phyloP scores from a whole-genome alignment of 2,329 filamentous ascomycete genomes.

The Lanzia echinophila region DNA sequence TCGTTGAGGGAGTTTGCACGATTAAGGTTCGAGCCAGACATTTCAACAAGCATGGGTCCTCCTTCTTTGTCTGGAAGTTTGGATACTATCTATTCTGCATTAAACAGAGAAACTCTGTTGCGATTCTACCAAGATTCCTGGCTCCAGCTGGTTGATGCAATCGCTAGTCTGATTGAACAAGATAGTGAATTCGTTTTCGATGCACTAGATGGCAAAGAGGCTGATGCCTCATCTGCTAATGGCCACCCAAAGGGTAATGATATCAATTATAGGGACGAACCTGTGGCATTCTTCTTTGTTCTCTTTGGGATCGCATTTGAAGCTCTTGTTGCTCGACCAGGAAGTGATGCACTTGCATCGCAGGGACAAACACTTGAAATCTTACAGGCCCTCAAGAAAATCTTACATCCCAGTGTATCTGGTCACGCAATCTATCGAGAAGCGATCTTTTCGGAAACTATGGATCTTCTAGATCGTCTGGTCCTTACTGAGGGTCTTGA shows the following conservation, averaged over 20 bases:
- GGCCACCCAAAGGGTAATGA: constrained; percentile 59
- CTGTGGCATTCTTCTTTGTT: constrained; percentile 97
- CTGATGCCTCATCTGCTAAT: constrained; percentile 32
- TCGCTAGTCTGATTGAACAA: constrained; percentile 93
- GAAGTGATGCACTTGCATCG: constrained; percentile 58
- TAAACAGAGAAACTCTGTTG: constrained; percentile 89
- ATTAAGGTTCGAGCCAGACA: constrained; percentile 91
- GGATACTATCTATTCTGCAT: constrained; percentile 87
- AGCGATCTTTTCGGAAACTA: constrained; percentile 92
- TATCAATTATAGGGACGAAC: constrained; percentile 97
- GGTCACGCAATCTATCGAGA: constrained; percentile 96
- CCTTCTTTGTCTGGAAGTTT: constrained; percentile 77
- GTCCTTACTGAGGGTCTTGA: constrained; percentile 85
- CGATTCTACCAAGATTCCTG: constrained; percentile 97
- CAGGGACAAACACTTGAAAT: constrained; percentile 83
- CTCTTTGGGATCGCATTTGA: constrained; percentile 96
- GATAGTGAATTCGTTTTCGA: constrained; percentile 98
- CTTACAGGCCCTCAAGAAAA: constrained; percentile 86
- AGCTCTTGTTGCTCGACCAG: constrained; percentile 76
- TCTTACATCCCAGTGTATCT: constrained; percentile 86
- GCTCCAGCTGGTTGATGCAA: constrained; percentile 94
- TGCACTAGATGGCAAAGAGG: constrained; percentile 80
- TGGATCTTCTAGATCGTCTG: constrained; percentile 88
- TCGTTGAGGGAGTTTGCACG: constrained; percentile 90
- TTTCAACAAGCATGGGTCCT: constrained; percentile 81